Base-by-base conservation (phyloP, 2,329 filamentous ascomycete genomes). In the Gnomoniopsis smithogilvyi region DNA sequence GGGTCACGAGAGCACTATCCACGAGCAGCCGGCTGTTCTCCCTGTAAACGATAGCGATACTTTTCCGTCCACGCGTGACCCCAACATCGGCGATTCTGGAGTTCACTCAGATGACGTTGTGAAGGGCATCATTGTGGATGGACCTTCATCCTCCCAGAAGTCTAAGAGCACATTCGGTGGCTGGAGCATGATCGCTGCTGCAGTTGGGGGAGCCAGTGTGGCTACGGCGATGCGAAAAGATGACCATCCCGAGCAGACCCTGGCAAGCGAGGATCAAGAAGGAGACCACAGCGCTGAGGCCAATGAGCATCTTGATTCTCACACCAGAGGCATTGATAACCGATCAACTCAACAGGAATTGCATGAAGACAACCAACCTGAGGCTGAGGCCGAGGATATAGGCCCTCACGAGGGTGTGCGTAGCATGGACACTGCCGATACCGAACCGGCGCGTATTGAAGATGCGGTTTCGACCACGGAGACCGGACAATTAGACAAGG, bases 131-230 rank as follows among this genome's bases (percentile, higher is more conserved):
- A 24, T 21, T 19, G 19, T 14, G 15, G 7, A 4, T 11, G 12
- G 12, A 2, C 15, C n/a, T 6, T 19, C 41, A 11, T 45, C 41
- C 2, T 45, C 72, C 73, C 34, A 68, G 64, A 43, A 64, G 63
- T 22, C 58, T 55, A 52, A 59, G 55, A 77, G 72, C 52, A 73
- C 74, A 53, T 85, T 83, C 83, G 80, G 78, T 26, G 74, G 75
- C 51, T 85, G 83, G 84, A 80, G 78, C 26, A 76, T 77, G 38
- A 73, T 86, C 50, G 77, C 80, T 47, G 78, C 79, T 36, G 80
- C 80, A 17, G 72, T 84, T 51, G 72, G 77, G 14, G 74, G 45
- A 24, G 21, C 21, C 45, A 11, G 45, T 21, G 4, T 47, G 2
- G 21, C 21, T 19, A 21, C 45, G 14, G 19, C 7, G 11, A 11